Conservation (phyloP, 306 rosid species). For the Casuarina cunninghamiana region DNA sequence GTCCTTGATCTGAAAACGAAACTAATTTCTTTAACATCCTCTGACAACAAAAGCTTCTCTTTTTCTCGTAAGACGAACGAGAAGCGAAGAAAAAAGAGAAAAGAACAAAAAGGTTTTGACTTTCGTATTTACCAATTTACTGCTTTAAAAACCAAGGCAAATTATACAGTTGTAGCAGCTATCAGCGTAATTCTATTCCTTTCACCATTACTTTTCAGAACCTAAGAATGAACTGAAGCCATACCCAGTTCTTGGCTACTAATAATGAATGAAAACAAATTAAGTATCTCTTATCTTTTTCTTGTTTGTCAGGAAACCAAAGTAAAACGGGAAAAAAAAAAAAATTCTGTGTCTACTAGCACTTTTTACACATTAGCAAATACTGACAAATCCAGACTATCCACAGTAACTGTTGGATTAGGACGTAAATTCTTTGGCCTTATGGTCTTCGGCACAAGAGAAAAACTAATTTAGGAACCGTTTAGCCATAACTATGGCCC, state of each 20-base stretch:
- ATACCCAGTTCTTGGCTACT: neutral
- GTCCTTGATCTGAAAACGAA: conserved; percentile 77
- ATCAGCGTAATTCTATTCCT: neutral
- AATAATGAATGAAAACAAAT: neutral
- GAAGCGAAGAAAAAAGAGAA: conserved; percentile 16
- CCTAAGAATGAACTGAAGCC: conserved; percentile 6
- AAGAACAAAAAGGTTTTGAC: neutral
- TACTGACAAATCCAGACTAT: conserved; percentile 10
- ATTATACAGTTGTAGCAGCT: conserved; percentile 3
- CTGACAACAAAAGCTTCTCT: conserved; percentile 14
- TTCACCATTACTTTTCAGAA: neutral
- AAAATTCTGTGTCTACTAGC: conserved; percentile 1
- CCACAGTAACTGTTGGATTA: neutral
- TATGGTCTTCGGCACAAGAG: conserved; percentile 9
- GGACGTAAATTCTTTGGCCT: neutral
- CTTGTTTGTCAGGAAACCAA: conserved; percentile 8
- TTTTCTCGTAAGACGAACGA: neutral
- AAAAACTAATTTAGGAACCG: neutral
- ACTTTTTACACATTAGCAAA: neutral
- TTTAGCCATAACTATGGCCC: neutral
- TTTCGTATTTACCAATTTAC: neutral
- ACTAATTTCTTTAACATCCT: conserved; percentile 1
- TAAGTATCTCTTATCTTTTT: neutral
- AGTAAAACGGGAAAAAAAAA: conserved; percentile 4
- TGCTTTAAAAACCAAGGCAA: conserved; percentile 1